Evolutionary conservation across 2,329 filamentous ascomycete genomes (phyloP), one percentile per base, ranked within the genome.

Genomic region (Cercospora citrullina): DNA sequence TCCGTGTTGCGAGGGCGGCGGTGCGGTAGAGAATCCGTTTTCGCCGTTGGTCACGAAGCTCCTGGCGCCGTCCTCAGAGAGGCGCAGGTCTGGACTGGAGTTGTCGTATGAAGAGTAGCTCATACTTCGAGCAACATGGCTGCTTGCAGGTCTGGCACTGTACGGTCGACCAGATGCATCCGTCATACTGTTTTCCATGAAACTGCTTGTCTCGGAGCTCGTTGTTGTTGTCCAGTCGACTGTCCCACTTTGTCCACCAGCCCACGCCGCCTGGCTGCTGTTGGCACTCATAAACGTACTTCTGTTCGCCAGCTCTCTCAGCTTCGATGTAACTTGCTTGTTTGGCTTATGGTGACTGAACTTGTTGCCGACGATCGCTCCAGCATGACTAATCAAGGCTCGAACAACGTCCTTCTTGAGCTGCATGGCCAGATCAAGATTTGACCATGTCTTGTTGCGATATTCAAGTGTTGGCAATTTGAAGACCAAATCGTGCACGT

Each of bases 361-460:
- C 78, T 99, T 99, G 85, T 99, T 99, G 64, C 94, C 93, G 60
- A 99, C 93, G 73, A 99, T 97, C 66, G 95, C 93, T 39, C 95
- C 95, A 0, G 94, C 94, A 77, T 99, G 95, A 1, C 92, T 95
- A 75, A 99, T 96, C 57, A 99, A 85, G 0, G 95, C 94, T 76
- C 93, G 92, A 77, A 97, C 92, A 67, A 98, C 91, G 58, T 96
- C 94, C 77, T 94, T 96, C 82, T 99, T 98, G 64, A 99, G 85
- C 14, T 93, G 91, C 59, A 98, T 85, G 0, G 94, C 94, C 9
- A 99, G 87, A 76, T 99, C 95, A 6, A 99, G 86, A 78, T 98
- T 99, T 6, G 93, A 97, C 95, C 95, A 99, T 8, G 94, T 98
- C 84, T 99, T 99, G 85, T 99, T 99, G 71, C 93, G 89, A 82